These are phyloP conservation scores for Stephania japonica DNA, from an alignment of 164 flowering plant species.

Conservation along the genomic window DNA sequence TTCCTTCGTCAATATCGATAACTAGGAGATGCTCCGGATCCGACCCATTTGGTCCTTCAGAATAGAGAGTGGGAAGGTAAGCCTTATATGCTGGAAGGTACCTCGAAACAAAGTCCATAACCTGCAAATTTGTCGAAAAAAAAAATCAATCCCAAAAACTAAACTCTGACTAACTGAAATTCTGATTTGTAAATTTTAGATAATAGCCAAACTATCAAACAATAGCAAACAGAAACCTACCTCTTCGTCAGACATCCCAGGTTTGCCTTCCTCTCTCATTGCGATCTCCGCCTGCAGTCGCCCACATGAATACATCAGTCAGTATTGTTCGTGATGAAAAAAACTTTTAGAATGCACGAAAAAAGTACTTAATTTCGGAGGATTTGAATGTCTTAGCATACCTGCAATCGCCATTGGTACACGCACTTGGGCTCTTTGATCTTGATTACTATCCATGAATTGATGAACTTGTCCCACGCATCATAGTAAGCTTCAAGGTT, in stretches of 20 bases:
- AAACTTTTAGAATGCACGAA: background rate
- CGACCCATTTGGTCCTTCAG: slow-evolving; percentile 88
- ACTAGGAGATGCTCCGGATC: slow-evolving; percentile 38
- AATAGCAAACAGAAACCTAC: slow-evolving; percentile 24
- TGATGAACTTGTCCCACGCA: slow-evolving; percentile 86
- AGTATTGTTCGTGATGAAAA: background rate
- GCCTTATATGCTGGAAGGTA: slow-evolving; percentile 95
- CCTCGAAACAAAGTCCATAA: slow-evolving; percentile 87
- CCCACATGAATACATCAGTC: background rate
- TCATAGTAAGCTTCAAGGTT: slow-evolving; percentile 85
- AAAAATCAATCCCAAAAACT: background rate
- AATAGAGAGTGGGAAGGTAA: slow-evolving; percentile 82
- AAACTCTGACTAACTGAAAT: background rate
- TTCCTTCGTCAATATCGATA: slow-evolving; percentile 28
- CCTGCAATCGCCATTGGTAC: slow-evolving; percentile 95
- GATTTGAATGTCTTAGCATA: slow-evolving; percentile 16
- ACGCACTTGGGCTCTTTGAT: slow-evolving; percentile 82
- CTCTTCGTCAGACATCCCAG: slow-evolving; percentile 94
- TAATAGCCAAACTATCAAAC: background rate
- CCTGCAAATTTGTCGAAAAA: slow-evolving; percentile 35
- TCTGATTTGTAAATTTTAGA: background rate
- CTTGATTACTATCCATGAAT: slow-evolving; percentile 87
- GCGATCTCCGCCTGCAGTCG: slow-evolving; percentile 67
- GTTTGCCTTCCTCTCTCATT: slow-evolving; percentile 79
- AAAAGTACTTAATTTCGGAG: background rate